These are phyloP conservation scores for Musa acuminata DNA, from an alignment of 176 grass and related monocot genomes.

Conservation along the genomic window DNA sequence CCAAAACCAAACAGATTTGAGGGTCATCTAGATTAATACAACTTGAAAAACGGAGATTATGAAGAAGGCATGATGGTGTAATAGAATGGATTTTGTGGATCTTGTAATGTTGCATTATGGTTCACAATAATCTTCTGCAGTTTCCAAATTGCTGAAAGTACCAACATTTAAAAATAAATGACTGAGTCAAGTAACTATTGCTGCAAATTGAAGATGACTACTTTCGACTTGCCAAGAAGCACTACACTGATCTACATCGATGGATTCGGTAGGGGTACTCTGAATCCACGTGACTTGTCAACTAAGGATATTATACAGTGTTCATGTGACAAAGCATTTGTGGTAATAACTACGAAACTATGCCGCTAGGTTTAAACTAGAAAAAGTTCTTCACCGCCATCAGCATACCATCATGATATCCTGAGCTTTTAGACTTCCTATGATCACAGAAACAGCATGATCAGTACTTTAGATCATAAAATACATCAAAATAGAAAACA, in stretches of 20 bases:
- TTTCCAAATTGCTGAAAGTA: too few species aligned
- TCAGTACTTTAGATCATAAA: neutral
- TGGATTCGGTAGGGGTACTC: neutral
- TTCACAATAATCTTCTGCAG: too few species aligned
- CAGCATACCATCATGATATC: neutral
- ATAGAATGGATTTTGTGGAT: too few species aligned
- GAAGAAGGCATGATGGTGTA: too few species aligned
- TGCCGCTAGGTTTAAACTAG: neutral
- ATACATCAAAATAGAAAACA: neutral
- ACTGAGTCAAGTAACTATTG: too few species aligned
- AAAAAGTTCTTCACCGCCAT: neutral
- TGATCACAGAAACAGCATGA: neutral
- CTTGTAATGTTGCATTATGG: too few species aligned
- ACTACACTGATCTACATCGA: neutral
- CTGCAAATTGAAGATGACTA: neutral
- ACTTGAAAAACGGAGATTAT: too few species aligned
- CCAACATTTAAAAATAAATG: too few species aligned
- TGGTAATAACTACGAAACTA: neutral
- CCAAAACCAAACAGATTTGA: too few species aligned
- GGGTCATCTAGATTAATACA: too few species aligned
- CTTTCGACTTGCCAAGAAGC: neutral
- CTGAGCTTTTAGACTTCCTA: neutral
- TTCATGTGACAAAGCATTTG: neutral
- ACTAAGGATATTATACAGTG: neutral
- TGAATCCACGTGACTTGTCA: neutral